These are phyloP conservation scores for Malus sieversii DNA, from an alignment of 306 rosid species.

Conservation along the genomic window DNA sequence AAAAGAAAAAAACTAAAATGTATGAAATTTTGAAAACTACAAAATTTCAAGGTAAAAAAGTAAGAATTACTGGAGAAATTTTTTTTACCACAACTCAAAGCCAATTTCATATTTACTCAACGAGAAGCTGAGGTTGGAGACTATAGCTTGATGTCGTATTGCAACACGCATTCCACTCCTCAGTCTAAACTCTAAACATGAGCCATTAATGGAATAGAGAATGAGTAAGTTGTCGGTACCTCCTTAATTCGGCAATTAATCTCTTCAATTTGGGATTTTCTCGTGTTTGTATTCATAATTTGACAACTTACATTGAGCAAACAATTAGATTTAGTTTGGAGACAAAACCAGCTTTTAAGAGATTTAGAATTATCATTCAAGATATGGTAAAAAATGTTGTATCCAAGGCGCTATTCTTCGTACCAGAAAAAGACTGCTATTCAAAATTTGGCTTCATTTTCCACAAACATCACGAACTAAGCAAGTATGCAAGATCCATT, in stretches of 20 bases:
- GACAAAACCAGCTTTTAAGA: background rate
- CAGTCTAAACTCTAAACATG: background rate
- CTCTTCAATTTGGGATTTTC: background rate
- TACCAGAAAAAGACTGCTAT: background rate
- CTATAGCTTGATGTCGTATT: background rate
- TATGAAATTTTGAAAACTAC: no score
- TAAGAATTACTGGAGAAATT: no score
- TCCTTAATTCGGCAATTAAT: background rate
- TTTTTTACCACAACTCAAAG: no score
- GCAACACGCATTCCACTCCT: background rate
- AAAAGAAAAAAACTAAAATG: no score
- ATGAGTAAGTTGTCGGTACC: no score
- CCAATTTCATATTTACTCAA: no score
- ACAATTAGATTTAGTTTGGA: background rate
- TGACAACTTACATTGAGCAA: no score
- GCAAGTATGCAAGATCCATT: background rate
- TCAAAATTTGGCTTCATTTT: background rate
- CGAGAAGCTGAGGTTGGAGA: no score
- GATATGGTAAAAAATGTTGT: background rate
- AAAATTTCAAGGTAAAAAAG: no score
- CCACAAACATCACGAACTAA: background rate
- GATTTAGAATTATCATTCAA: background rate
- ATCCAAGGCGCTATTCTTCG: background rate
- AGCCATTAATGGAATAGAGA: no score
- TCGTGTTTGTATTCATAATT: background rate